phyloP scores from a whole-genome alignment of 495 filamentous ascomycete genomes.

The Tuber umbilicatum region DNA sequence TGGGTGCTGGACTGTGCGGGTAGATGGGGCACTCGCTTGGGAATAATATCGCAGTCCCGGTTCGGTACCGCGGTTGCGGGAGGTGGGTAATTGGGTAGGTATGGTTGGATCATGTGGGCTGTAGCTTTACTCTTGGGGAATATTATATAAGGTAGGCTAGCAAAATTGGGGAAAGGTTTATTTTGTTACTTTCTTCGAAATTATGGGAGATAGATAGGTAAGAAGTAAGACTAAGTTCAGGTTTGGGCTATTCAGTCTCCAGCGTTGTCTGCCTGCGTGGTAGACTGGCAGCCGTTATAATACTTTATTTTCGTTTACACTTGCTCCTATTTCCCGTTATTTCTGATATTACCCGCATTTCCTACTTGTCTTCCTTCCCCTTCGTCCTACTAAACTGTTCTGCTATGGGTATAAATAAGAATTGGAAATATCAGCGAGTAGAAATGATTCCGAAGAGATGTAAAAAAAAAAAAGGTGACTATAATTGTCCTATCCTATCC shows the following conservation, averaged over 20 bases:
- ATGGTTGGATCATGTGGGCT: no score
- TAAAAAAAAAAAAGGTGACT: background rate
- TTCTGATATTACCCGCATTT: background rate
- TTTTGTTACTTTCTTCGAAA: background rate
- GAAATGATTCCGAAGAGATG: background rate
- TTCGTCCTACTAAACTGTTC: background rate
- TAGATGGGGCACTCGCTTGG: no score
- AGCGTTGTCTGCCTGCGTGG: background rate
- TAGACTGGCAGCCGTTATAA: background rate
- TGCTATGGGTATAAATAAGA: background rate
- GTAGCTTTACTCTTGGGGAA: no score
- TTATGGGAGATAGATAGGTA: background rate
- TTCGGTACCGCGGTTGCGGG: no score
- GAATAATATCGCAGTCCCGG: no score
- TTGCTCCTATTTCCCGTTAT: background rate
- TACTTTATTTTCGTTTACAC: background rate
- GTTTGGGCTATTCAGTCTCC: background rate
- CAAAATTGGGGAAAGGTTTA: no score
- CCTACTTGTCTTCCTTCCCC: background rate
- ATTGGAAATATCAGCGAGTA: background rate
- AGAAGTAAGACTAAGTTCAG: background rate
- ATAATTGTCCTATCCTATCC: background rate
- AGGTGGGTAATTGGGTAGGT: no score
- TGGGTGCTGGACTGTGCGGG: no score
- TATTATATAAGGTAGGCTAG: no score